Conservation (phyloP, 257 asterid genomes). For the Rubia yunnanensis region DNA sequence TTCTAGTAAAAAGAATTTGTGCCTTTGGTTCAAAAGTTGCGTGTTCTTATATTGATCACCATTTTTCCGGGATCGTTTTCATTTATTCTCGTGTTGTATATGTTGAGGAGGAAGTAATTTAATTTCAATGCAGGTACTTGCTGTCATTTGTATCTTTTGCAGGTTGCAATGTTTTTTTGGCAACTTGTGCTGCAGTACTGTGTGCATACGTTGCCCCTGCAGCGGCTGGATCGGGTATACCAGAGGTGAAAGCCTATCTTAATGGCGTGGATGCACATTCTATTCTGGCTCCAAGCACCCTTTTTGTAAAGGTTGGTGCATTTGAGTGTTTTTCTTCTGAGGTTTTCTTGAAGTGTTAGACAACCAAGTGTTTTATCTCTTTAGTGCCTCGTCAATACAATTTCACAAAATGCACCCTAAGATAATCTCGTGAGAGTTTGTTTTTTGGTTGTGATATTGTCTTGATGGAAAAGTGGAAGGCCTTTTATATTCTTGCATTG, state of each 20-base stretch:
- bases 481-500: not conserved
- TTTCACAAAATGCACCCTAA: not conserved
- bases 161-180: conserved; percentile 54
- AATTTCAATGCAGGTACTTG: conserved; percentile 46
- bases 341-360: not conserved
- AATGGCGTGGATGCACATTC: conserved; percentile 95
- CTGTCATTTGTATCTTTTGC: conserved; percentile 56
- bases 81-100: not conserved
- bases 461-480: not conserved
- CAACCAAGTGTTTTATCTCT: not conserved
- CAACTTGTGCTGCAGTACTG: conserved; percentile 59
- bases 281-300: conserved; percentile 92
- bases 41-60: not conserved
- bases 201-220: conserved; percentile 93
- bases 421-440: not conserved
- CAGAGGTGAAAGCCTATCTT: conserved; percentile 98
- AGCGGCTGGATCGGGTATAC: conserved; percentile 98
- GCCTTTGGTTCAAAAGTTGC: not conserved
- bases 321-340: not conserved
- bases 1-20: not conserved
- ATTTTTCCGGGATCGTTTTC: not conserved
- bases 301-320: conserved; percentile 70
- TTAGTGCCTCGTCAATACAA: not conserved
- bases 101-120: conserved; percentile 16
- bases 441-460: not conserved